Percentiles rank a stretch among this genome's conserved stretches.
Evolutionary conservation across 768 basidiomycete species (phyloP).

Genomic region (Tephrocybe sp.): DNA sequence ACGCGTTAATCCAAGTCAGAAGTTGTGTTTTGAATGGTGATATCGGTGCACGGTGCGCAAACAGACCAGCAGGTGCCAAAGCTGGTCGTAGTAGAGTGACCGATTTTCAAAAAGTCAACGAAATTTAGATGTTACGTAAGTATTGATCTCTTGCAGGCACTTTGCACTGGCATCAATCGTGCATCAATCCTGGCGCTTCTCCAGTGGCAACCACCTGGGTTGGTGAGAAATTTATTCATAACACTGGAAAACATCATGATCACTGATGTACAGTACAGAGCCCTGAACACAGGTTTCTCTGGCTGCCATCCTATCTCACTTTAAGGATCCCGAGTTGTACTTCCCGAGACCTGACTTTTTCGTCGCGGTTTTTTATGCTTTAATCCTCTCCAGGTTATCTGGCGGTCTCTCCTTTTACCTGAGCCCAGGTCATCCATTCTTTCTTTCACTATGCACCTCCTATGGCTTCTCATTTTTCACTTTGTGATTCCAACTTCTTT

Average conservation of each 20-base stretch:
- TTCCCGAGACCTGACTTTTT: no score
- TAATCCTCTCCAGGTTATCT: background rate
- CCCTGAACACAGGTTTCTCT: slow-evolving; percentile 8
- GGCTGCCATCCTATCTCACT: background rate
- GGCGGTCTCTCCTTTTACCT: background rate
- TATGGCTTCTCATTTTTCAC: slow-evolving; percentile 10
- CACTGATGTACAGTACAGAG: slow-evolving; percentile 2
- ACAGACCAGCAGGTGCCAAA: no score
- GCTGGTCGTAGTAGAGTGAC: no score
- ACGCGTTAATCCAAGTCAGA: no score
- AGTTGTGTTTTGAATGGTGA: no score
- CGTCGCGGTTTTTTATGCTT: slow-evolving; percentile 1
- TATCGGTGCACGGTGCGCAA: no score
- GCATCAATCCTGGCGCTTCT: no score
- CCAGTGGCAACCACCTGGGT: no score
- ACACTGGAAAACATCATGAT: slow-evolving; percentile 4
- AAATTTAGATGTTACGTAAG: no score
- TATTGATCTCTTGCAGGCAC: no score
- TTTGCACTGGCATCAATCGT: no score
- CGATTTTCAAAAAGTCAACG: no score
- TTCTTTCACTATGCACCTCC: slow-evolving; percentile 13
- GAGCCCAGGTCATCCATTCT: slow-evolving; percentile 11
- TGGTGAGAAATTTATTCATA: background rate
- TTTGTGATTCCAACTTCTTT: slow-evolving; percentile 9
- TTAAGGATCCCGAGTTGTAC: slow-evolving; percentile 2